Evolutionary conservation across 352 stramenopile species (phyloP), one percentile per base, ranked within the genome.

Genomic region (Blastocystis sp.): DNA sequence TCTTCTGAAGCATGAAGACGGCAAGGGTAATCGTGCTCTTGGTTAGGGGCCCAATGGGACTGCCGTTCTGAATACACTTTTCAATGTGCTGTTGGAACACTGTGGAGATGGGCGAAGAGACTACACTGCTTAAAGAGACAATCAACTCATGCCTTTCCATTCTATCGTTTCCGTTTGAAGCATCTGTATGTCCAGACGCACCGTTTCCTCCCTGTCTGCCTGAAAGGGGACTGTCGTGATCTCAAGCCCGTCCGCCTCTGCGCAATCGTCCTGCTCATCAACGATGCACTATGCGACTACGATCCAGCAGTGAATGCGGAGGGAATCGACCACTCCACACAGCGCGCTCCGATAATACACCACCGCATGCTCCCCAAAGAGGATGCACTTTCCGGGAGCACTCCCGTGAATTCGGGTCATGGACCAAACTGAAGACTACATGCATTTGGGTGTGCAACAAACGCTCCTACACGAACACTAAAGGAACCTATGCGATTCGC

Each of bases 361-460:
- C 45, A 96, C 93, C 0, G 93, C 93, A 88, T 96, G 93, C 89
- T 96, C 93, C 10, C 93, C 93, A 62, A 96, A 93, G 56, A 96
- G 92, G 88, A 96, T 91, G 71, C 95, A 89, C 87, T 96, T 96
- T n/a, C 92, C 93, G 0, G 93, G 93, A 66, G 93, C 93, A 52
- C 65, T 76, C 5, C 14, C 21, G 65, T 76, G 65, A 43, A 43
- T 34, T 0, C 28, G 28, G 28, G 28, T 34, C 28, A 34, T 34
- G 28, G 28, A 34, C 28, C 28, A 34, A 34, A 34, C 28, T 34
- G 28, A 34, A 34, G 28, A 34, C 28, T 34, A 34, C 28, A 34
- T 34, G 28, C 28, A 34, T 34, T 34, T 34, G 28, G 0, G 28
- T 34, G 28, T 34, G 28, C 28, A 61, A 61, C 53, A 61, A 61